Percentiles rank a stretch among this genome's conserved stretches.
These are phyloP conservation scores for Leishmania tarentolae DNA, from an alignment of 208 protist genomes.

Conservation along the genomic window DNA sequence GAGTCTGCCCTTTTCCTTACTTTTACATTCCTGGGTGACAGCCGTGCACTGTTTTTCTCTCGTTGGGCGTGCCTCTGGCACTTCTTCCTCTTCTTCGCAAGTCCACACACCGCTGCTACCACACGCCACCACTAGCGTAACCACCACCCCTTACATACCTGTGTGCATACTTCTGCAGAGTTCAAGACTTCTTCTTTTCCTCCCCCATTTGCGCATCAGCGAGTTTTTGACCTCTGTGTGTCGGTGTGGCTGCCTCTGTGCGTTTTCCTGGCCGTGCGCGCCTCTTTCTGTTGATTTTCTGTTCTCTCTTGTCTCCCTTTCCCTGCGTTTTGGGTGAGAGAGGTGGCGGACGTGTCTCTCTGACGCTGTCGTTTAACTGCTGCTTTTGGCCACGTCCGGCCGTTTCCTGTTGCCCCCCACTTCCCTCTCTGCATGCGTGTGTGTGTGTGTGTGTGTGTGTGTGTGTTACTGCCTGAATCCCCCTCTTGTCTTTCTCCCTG, in stretches of 20 bases:
- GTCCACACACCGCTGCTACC: neutral
- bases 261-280: neutral
- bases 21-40: neutral
- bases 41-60: neutral
- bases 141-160: no score
- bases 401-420: neutral
- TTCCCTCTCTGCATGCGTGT: slow-evolving; percentile 4
- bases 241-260: neutral
- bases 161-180: no score
- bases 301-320: neutral
- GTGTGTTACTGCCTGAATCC: neutral
- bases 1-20: neutral
- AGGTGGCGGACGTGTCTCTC: no score
- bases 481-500: neutral
- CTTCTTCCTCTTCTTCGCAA: neutral
- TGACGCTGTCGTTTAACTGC: neutral
- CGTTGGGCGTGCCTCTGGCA: neutral
- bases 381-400: neutral
- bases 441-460: slow-evolving; percentile 8
- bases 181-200: no score
- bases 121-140: no score
- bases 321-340: no score
- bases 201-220: no score
- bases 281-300: neutral
- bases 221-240: neutral